Base-by-base conservation (phyloP, 2,329 filamentous ascomycete species). In the Scedosporium apiospermum region DNA sequence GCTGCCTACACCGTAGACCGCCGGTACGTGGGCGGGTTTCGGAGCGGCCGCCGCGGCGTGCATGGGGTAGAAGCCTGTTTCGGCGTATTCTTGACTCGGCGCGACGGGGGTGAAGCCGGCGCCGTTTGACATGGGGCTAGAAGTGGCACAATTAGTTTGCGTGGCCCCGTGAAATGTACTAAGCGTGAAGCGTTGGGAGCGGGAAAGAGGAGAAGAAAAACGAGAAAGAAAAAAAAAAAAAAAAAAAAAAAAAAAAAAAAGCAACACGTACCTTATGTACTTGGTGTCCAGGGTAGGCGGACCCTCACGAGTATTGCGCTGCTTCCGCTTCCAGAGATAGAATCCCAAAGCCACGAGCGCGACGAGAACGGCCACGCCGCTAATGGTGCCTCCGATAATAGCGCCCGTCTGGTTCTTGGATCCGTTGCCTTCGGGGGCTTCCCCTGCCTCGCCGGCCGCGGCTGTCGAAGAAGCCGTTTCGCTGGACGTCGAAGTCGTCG, bases 301-400 rank as follows among this genome's bases (percentile, higher is more conserved):
- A 1, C 78, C 78, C 58, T 72, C 65, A 26, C 78, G 78, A 18
- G 69, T 63, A 68, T 79, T 79, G 61, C 73, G 71, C 60, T 72
- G 74, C 59, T 74, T 76, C 44, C 77, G 77, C 57, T 77, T 76
- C 69, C 77, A 71, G 60, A 80, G 71, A 66, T 76, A 82, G 60
- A 81, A 68, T 21, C 69, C 70, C 0, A 82, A 65, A 0, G 75
- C 75, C 5, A 76, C 64, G 6, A 83, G 65, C 6, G 76, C 73
- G 7, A 77, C 71, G 1, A 83, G 64, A 3, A 75, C 75, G 4
- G 78, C 81, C 0, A 82, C 72, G 16, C 80, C 81, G n/a, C 80
- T 78, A 49, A 86, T 75, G 16, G 76, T 77, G 12, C 80, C 82
- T 27, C 83, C 83, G 3, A 85, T 76, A 41, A 85, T 82, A 46